Percentiles rank a stretch among this genome's conserved stretches.
Conservation (phyloP, 805 yeast species). For the Cyberlindnera veronae region DNA sequence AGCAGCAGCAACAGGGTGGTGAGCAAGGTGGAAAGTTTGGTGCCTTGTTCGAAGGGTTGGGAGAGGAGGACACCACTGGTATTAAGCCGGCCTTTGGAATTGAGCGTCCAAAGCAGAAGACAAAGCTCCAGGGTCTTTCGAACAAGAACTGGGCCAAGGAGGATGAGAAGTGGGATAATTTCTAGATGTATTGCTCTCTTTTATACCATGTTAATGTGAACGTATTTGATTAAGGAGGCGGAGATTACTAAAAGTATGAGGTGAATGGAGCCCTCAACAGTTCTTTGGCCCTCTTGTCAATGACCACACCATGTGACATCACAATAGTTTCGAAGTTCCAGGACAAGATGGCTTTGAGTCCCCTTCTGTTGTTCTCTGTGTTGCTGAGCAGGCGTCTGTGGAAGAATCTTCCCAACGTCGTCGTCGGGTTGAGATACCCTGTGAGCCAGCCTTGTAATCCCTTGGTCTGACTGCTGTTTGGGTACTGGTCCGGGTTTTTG, state of each 20-base stretch:
- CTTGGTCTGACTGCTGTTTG: constrained; percentile 37
- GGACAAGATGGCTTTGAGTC: constrained; percentile 15
- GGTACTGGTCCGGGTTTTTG: constrained; percentile 50
- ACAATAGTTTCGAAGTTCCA: constrained; percentile 52
- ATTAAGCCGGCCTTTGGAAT: constrained; percentile 69
- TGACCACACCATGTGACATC: constrained; percentile 57
- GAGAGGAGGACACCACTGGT: constrained; percentile 33
- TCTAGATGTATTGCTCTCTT: constrained; percentile 33
- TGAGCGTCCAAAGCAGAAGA: constrained; percentile 52
- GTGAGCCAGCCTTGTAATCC: constrained; percentile 41
- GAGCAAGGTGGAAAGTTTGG: constrained; percentile 34
- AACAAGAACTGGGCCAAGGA: constrained; percentile 40
- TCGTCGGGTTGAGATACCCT: constrained; percentile 39
- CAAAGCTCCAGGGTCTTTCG: constrained; percentile 52
- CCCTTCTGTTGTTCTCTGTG: constrained; percentile 15
- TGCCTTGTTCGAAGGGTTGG: constrained; percentile 55
- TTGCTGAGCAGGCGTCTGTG: constrained; percentile 25
- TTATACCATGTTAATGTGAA: too few species aligned
- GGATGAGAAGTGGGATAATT: constrained; percentile 70
- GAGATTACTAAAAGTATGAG: constrained; percentile 11
- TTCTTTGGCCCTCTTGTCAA: constrained; percentile 37
- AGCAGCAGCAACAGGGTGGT: constrained; percentile 33
- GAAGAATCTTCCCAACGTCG: constrained; percentile 34
- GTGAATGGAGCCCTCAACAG: constrained; percentile 24
- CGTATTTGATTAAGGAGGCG: too few species aligned